Evolutionary conservation across 192 early-diverging fungal species (phyloP).

Genomic region (Rhizophagus prolifer): DNA sequence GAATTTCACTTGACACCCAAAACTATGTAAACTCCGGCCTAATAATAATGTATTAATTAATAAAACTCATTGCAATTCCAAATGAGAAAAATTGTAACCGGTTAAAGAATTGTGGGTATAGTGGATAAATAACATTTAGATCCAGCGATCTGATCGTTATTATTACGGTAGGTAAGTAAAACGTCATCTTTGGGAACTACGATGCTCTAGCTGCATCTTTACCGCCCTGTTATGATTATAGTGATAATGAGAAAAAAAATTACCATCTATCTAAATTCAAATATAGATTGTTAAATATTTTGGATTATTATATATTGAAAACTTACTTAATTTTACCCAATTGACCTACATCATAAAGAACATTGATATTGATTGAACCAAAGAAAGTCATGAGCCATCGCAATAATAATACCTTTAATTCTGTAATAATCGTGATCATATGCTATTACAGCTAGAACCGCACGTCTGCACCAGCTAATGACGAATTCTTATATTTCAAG

Average conservation of each 20-base stretch:
- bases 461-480: conserved; percentile 84
- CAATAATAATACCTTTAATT: conserved; percentile 82
- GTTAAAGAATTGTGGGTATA: conserved; percentile 91
- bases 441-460: conserved; percentile 83
- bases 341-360: conserved; percentile 82
- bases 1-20: too few species aligned
- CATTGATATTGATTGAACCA: conserved; percentile 90
- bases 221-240: too few species aligned
- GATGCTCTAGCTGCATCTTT: conserved; percentile 92
- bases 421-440: conserved; percentile 95
- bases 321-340: conserved; percentile 89
- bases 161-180: conserved; percentile 77
- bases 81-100: conserved; percentile 32
- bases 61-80: neutral
- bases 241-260: too few species aligned
- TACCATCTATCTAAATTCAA: too few species aligned
- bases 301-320: too few species aligned
- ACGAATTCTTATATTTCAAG: conserved; percentile 72
- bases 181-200: conserved; percentile 75
- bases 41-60: neutral
- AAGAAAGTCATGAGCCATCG: conserved; percentile 93
- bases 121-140: conserved; percentile 95
- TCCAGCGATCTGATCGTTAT: conserved; percentile 88
- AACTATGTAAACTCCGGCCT: conserved; percentile 76
- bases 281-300: too few species aligned